Evolutionary conservation across 2,329 filamentous ascomycete species (phyloP).

Genomic region (Fusarium haematococcum): DNA sequence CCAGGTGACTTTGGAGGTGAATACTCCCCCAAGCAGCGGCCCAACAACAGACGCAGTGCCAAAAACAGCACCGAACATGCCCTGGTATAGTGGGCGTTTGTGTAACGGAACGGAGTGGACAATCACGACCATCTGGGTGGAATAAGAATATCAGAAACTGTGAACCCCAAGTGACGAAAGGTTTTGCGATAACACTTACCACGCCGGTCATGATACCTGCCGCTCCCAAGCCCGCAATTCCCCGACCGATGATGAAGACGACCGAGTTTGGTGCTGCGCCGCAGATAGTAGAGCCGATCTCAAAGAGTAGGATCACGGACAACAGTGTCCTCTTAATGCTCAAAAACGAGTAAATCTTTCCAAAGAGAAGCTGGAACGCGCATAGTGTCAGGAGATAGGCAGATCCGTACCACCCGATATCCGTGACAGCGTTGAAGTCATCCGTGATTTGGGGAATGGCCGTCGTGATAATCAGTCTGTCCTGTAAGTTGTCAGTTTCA

Average conservation of each 20-base stretch:
- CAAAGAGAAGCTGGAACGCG: constrained; percentile 52
- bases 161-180: not conserved
- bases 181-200: not conserved
- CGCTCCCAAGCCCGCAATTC: constrained; percentile 63
- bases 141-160: not conserved
- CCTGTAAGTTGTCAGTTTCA: constrained; percentile 30
- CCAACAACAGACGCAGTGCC: constrained; percentile 51
- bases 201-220: constrained; percentile 65
- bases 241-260: constrained; percentile 63
- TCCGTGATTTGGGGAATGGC: constrained; percentile 49
- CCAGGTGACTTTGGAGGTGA: constrained; percentile 46
- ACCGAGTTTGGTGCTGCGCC: constrained; percentile 51
- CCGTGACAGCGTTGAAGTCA: constrained; percentile 44
- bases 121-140: constrained; percentile 23
- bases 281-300: constrained; percentile 48
- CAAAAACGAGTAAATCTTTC: constrained; percentile 57
- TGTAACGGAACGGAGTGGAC: constrained; percentile 50
- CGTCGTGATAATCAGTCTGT: constrained; percentile 53
- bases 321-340: constrained; percentile 43
- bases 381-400: constrained; percentile 54
- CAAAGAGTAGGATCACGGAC: constrained; percentile 39
- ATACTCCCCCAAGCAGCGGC: constrained; percentile 44
- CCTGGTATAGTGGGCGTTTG: constrained; percentile 46
- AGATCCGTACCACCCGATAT: constrained; percentile 49
- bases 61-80: constrained; percentile 54